phyloP scores from a whole-genome alignment of 306 rosid species.

The Dicorynia guianensis region DNA sequence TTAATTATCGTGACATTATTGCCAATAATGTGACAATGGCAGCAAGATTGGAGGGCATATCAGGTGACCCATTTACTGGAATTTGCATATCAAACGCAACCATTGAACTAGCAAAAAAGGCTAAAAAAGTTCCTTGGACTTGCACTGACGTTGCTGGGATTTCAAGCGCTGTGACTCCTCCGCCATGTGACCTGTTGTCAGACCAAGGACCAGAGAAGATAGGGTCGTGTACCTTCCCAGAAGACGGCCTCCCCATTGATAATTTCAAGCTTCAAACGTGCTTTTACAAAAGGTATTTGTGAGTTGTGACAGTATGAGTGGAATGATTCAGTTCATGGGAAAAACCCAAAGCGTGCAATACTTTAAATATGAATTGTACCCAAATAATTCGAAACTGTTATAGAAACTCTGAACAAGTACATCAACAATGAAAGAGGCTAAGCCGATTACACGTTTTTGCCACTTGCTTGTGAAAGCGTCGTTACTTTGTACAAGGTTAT shows the following conservation, averaged over 20 bases:
- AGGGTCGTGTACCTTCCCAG: slow-evolving; percentile 52
- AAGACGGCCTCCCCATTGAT: slow-evolving; percentile 52
- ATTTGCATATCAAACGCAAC: slow-evolving; percentile 60
- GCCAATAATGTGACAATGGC: slow-evolving; percentile 62
- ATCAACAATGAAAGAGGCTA: slow-evolving; percentile 18
- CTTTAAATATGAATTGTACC: not conserved
- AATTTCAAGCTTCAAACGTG: slow-evolving; percentile 50
- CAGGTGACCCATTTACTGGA: slow-evolving; percentile 57
- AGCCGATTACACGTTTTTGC: slow-evolving; percentile 12
- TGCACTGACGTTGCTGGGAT: slow-evolving; percentile 54
- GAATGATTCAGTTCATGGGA: not conserved
- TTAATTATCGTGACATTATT: slow-evolving; percentile 51
- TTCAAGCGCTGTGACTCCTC: slow-evolving; percentile 53
- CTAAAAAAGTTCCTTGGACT: slow-evolving; percentile 57
- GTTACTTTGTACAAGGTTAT: too few relatives aligned
- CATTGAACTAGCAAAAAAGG: slow-evolving; percentile 48
- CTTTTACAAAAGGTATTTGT: slow-evolving; percentile 36
- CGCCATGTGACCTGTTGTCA: slow-evolving; percentile 47
- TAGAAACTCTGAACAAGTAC: slow-evolving; percentile 25
- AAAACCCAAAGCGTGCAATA: not conserved
- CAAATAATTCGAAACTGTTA: slow-evolving; percentile 16
- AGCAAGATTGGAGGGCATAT: slow-evolving; percentile 53
- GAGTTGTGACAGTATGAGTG: slow-evolving; percentile 14
- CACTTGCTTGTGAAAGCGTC: slow-evolving; percentile 18
- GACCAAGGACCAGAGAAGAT: slow-evolving; percentile 40